Evolutionary conservation across 768 basidiomycete genomes (phyloP), one percentile per base, ranked within the genome.

Genomic region (Tulasnella sp.): DNA sequence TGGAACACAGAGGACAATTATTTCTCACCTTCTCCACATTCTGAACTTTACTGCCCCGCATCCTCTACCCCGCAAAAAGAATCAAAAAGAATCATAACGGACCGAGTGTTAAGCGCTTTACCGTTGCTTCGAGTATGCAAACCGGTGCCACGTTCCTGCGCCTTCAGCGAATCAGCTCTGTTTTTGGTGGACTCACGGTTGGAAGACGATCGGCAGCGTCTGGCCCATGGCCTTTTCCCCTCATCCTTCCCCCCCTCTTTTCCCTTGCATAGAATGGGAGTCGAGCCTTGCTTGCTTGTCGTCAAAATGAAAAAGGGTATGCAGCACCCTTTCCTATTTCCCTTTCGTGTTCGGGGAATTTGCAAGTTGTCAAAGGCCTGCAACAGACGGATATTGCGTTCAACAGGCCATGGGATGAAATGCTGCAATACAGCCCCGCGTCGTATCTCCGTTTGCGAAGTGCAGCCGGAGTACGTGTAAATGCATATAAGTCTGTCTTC

Each of bases 21-120:
- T n/a, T 58, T 58, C 54, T 58, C 54, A 58, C 54, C 54, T 58
- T 58, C 54, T 58, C 54, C 54, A n/a, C 54, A 58, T n/a, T 58
- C 54, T 58, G 54, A 58, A 58, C 54, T 58, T 58, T 58, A 58
- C 54, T 58, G 54, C 54, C 54, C 54, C 54, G 54, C 54, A 58
- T 58, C 54, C 7, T 58, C 8, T 4, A 22, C 54, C 54, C 54
- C 54, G 54, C 54, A 29, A 58, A 42, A 42, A 42, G 42, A 42
- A 42, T 8, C 8, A 8, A 8, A 8, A 58, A 58, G 54, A n/a
- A 25, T 25, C 54, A 29, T n/a, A 58, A n/a, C 22, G 22, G 54
- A 22, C 15, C 54, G 17, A 6, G 22, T 22, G 54, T 58, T 58
- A 58, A 58, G 54, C 54, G 54, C 54, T 58, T 58, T 58, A 58